Evolutionary conservation across 768 basidiomycete genomes (phyloP).

Genomic region (Leccinum broughii): DNA sequence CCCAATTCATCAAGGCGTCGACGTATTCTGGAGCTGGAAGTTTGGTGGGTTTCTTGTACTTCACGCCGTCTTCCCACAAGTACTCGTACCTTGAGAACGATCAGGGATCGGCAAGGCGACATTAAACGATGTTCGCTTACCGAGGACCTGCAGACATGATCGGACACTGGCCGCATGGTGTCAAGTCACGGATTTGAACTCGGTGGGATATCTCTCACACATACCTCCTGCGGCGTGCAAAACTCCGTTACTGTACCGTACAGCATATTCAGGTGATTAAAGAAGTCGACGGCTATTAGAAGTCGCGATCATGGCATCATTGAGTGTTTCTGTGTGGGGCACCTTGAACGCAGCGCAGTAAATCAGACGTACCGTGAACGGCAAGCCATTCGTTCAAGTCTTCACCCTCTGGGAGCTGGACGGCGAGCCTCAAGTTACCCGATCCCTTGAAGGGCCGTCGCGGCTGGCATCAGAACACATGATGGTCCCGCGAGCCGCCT

Average conservation of each 20-base stretch:
- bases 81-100: constrained; percentile 77
- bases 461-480: constrained; percentile 15
- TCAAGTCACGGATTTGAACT: constrained; percentile 9
- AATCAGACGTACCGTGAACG: constrained; percentile 75
- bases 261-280: constrained; percentile 99
- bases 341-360: background rate
- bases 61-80: constrained; percentile 89
- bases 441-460: constrained; percentile 63
- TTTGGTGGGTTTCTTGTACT: constrained; percentile 89
- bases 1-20: constrained; percentile 99
- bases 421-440: constrained; percentile 90
- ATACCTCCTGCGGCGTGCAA: constrained; percentile 89
- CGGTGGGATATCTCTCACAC: constrained; percentile 18
- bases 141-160: constrained; percentile 95
- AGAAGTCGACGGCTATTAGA: constrained; percentile 90
- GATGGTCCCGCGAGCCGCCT: background rate
- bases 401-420: constrained; percentile 94
- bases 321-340: background rate
- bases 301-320: background rate
- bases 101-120: constrained; percentile 2
- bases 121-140: constrained; percentile 41
- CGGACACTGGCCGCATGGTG: constrained; percentile 61
- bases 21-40: constrained; percentile 96
- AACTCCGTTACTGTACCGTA: constrained; percentile 99
- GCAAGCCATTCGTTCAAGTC: constrained; percentile 99